Conservation (phyloP, 352 stramenopile genomes). For the Globisporangium heterothallicum region DNA sequence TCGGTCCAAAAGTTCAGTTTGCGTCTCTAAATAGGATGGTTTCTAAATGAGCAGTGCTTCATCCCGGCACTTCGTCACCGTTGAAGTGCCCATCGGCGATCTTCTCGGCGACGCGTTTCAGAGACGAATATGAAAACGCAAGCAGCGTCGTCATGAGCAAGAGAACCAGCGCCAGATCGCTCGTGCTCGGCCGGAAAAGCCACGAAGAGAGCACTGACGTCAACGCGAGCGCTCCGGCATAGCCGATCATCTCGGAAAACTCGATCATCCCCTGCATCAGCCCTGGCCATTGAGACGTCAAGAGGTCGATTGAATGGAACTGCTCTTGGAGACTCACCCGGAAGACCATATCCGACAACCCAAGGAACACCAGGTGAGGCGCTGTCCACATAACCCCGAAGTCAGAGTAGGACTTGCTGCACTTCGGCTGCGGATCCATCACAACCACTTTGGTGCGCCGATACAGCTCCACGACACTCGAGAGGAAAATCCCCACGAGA, state of each 20-base stretch:
- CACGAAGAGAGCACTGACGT: constrained; percentile 47
- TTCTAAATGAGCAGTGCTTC: too few species aligned
- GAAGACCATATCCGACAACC: constrained; percentile 54
- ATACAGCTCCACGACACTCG: constrained; percentile 75
- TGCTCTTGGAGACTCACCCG: constrained; percentile 55
- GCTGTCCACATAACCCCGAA: constrained; percentile 52
- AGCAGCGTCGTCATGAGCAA: constrained; percentile 55
- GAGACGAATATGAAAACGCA: constrained; percentile 48
- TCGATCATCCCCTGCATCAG: constrained; percentile 42
- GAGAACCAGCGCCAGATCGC: constrained; percentile 58
- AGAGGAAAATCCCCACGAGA: constrained; percentile 60
- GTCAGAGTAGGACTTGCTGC: constrained; percentile 27
- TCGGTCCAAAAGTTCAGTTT: too few species aligned
- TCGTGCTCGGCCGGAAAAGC: constrained; percentile 47
- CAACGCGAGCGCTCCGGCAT: constrained; percentile 41
- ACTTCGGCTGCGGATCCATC: constrained; percentile 15
- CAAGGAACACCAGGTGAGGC: constrained; percentile 50
- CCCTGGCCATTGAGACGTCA: constrained; percentile 30
- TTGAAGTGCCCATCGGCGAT: constrained; percentile 8
- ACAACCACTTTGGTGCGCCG: constrained; percentile 32
- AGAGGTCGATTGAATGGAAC: constrained; percentile 30
- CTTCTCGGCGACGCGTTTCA: constrained; percentile 24
- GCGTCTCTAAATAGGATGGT: constrained; percentile 4
- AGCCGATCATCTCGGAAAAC: constrained; percentile 51
- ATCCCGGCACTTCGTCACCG: neutral